Evolutionary conservation across 2,329 filamentous ascomycete species (phyloP), one percentile per base, ranked within the genome.

Genomic region (Elsinoe australis): DNA sequence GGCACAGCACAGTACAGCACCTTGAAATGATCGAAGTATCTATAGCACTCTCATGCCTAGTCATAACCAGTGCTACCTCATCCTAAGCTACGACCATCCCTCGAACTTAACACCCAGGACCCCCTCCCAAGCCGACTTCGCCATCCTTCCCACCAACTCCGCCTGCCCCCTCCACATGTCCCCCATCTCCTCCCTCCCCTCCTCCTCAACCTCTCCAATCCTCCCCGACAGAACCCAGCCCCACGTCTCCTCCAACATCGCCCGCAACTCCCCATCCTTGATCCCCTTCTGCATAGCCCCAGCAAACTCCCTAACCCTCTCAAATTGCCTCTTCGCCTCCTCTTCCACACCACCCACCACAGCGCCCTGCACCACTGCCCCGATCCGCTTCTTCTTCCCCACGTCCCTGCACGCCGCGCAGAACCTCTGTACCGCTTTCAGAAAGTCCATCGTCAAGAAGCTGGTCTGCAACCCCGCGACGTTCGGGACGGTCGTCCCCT

Each of bases 351-450:
- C 48, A 5, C 53, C 29, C 10, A 51, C 4, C 4, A 24, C 32
- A 10, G 36, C 41, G 15, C 34, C 19, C n/a, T 51, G 35, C 8
- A 47, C 22, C 2, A 31, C 49, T 1, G 38, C 46, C 8, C 34
- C 42, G 12, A 21, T 42, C n/a, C 34, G 14, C 3, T 42, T 26
- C 17, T 52, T 49, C 21, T 51, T 51, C 6, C 42, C 45, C 9
- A 50, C 21, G 9, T 44, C 18, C 15, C 32, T 49, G 50, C 56
- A 56, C 0, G 56, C 51, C 8, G 50, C 50, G 21, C 53, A 28
- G 19, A 60, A 49, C 24, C 54, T 54, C 33, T 57, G 54, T 7
- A 58, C 50, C 31, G 50, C 52, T 51, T 62, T 59, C 32, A 59
- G 46, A 49, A 55, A 52, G 32, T 54, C 49, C 51, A 60, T 61